phyloP scores from a whole-genome alignment of 192 early-diverging fungal species.

The Podila minutissima region DNA sequence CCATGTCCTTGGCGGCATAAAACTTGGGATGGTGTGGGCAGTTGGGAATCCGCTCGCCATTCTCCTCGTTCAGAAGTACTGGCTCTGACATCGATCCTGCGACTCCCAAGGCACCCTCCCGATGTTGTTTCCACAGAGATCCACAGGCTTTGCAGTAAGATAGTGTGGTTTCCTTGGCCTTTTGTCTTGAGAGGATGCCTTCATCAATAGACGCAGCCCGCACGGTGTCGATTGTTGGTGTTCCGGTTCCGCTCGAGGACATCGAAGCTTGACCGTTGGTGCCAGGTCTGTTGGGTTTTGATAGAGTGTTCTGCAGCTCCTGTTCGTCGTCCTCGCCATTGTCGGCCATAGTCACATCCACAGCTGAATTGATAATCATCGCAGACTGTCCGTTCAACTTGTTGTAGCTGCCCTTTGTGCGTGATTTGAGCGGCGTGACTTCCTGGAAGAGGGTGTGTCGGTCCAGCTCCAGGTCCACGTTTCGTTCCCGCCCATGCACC shows the following conservation, averaged over 20 bases:
- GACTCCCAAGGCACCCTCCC: conserved; percentile 17
- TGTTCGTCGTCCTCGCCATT: conserved; percentile 41
- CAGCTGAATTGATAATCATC: conserved; percentile 35
- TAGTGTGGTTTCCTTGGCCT: conserved; percentile 29
- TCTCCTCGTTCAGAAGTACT: conserved; percentile 39
- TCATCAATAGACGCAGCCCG: conserved; percentile 28
- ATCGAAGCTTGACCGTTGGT: background rate
- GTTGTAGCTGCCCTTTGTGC: conserved; percentile 19
- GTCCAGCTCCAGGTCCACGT: conserved; percentile 87
- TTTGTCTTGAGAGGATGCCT: background rate
- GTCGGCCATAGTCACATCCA: conserved; percentile 42
- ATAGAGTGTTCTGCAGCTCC: conserved; percentile 39
- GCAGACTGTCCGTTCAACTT: background rate
- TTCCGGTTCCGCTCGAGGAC: background rate
- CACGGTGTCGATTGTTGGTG: conserved; percentile 20
- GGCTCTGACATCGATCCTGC: conserved; percentile 23
- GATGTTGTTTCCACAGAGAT: conserved; percentile 38
- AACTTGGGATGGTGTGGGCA: conserved; percentile 41
- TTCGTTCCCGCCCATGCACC: conserved; percentile 76
- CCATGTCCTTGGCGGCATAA: conserved; percentile 31
- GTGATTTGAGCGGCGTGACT: conserved; percentile 9
- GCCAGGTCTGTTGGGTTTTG: conserved; percentile 8
- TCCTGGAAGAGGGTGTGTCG: conserved; percentile 76
- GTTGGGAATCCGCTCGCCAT: conserved; percentile 29
- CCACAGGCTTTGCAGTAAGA: conserved; percentile 45